A percentile compares a stretch with the other conserved stretches of the same genome.
Evolutionary conservation across 169 alveolate genomes (phyloP).

Genomic region (Eimeria sp.): DNA sequence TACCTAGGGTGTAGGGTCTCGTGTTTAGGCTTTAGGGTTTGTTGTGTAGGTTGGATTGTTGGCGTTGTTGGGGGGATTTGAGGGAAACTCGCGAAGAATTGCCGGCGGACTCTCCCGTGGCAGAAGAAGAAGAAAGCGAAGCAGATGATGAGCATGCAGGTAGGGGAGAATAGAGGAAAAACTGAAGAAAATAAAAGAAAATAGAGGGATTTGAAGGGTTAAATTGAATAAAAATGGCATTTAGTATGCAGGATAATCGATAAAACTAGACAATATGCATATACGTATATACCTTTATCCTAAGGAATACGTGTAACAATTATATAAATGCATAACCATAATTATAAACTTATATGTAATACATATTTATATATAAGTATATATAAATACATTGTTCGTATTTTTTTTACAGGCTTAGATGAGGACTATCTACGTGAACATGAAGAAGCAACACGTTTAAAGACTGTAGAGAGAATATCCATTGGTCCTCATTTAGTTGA

Average conservation of each 20-base stretch:
- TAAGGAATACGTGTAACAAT: not conserved
- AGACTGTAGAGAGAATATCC: constrained; percentile 96
- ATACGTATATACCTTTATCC: not conserved
- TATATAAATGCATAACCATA: not conserved
- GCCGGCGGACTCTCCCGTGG: constrained; percentile 88
- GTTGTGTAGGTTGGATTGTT: constrained; percentile 89
- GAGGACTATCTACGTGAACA: constrained; percentile 96
- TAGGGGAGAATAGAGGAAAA: not conserved
- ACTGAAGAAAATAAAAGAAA: not conserved
- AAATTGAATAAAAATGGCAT: not conserved
- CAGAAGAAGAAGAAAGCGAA: constrained; percentile 84
- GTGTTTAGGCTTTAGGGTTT: constrained; percentile 41
- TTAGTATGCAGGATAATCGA: not conserved
- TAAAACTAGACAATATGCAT: not conserved
- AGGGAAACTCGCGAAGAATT: constrained; percentile 89
- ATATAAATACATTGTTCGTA: not conserved
- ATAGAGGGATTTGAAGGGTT: not conserved
- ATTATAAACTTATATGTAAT: not conserved
- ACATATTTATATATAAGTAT: not conserved
- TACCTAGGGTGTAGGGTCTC: not conserved
- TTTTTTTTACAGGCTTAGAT: constrained; percentile 92
- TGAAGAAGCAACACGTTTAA: constrained; percentile 97
- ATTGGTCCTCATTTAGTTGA: constrained; percentile 96
- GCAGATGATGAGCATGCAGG: constrained; percentile 91
- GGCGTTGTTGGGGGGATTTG: constrained; percentile 92